Base-by-base conservation (phyloP, 2,329 filamentous ascomycete genomes). In the Elsinoe australis region DNA sequence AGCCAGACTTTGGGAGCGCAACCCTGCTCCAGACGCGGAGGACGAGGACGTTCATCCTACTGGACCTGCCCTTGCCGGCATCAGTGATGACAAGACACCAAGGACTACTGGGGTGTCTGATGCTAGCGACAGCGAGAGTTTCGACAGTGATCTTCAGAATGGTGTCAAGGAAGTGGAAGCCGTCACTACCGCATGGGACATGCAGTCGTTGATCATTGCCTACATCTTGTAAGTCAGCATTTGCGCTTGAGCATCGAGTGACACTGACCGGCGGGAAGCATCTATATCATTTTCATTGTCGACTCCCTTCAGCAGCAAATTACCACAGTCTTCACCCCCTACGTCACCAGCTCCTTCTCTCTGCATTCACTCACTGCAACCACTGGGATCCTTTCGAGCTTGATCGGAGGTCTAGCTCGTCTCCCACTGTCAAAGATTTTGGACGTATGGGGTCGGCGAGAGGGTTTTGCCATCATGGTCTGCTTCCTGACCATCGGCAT, bases 211-310 rank as follows among this genome's bases (percentile, higher is more conserved):
- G n/a, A 60, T 63, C n/a, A 50, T 53, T 31, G 65, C 65, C 51
- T 69, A 67, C 48, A 54, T 60, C 34, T 58, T 65, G 66, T 70
- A 53, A 54, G 64, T 54, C 6, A 9, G 6, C 9, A 4, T 33
- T 41, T n/a, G 17, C 14, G 9, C 14, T 36, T 19, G 4, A 9
- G n/a, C 5, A 26, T n/a, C n/a, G n/a, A 18, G 22, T 12, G 29
- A 9, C 8, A 28, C 8, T 33, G 5, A 24, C 7, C 10, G 7
- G 6, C 15, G 6, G 14, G 32, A 54, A 71, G 69, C 47, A 62
- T 74, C 19, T 73, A 69, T 45, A 71, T 69, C 45, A 64, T 75
- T 19, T 74, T 69, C 53, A 52, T 75, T 4, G 68, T 71, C 57
- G 66, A 68, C 36, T 72, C 75, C 52, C 67, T 71, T 56, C 72